phyloP scores from a whole-genome alignment of 192 early-diverging fungal genomes.

The Allomyces javanicus region DNA sequence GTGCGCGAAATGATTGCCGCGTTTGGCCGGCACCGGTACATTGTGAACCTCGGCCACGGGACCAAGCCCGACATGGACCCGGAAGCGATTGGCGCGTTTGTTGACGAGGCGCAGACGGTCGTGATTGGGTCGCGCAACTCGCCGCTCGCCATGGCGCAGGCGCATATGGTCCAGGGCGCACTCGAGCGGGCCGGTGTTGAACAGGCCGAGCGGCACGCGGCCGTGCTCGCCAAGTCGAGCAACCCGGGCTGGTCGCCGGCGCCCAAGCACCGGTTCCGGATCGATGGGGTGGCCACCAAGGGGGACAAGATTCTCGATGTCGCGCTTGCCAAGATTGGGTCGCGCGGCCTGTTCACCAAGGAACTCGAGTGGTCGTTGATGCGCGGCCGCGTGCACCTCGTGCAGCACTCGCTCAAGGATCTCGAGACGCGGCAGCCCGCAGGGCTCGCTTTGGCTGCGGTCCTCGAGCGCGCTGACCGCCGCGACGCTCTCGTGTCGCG shows the following conservation, averaged over 20 bases:
- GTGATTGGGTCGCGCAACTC: slow-evolving; percentile 67
- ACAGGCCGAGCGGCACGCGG: slow-evolving; percentile 27
- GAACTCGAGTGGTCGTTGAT: slow-evolving; percentile 67
- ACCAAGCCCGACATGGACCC: slow-evolving; percentile 71
- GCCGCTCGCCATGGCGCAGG: slow-evolving; percentile 71
- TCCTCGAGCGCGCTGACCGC: slow-evolving; percentile 74
- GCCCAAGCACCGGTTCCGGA: slow-evolving; percentile 21
- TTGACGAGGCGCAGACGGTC: slow-evolving; percentile 16
- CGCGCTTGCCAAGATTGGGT: slow-evolving; percentile 74
- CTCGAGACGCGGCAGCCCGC: slow-evolving; percentile 65
- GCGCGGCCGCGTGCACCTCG: slow-evolving; percentile 44
- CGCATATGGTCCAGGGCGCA: slow-evolving; percentile 37
- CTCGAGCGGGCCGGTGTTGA: slow-evolving; percentile 18
- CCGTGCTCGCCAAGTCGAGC: not conserved
- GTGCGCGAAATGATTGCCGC: slow-evolving; percentile 58
- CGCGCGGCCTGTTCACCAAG: slow-evolving; percentile 77
- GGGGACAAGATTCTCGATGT: slow-evolving; percentile 68
- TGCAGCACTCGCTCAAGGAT: slow-evolving; percentile 91
- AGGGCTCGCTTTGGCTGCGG: slow-evolving; percentile 63
- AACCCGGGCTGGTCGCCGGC: slow-evolving; percentile 6
- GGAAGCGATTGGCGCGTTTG: slow-evolving; percentile 43
- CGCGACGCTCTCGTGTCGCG: slow-evolving; percentile 67
- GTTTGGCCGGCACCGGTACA: slow-evolving; percentile 57
- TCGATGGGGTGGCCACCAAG: slow-evolving; percentile 42
- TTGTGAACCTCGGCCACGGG: slow-evolving; percentile 94